A percentile compares a stretch with the other conserved stretches of the same genome.
Evolutionary conservation across 805 yeast genomes (phyloP).

Genomic region (Metschnikowia dekortorum): DNA sequence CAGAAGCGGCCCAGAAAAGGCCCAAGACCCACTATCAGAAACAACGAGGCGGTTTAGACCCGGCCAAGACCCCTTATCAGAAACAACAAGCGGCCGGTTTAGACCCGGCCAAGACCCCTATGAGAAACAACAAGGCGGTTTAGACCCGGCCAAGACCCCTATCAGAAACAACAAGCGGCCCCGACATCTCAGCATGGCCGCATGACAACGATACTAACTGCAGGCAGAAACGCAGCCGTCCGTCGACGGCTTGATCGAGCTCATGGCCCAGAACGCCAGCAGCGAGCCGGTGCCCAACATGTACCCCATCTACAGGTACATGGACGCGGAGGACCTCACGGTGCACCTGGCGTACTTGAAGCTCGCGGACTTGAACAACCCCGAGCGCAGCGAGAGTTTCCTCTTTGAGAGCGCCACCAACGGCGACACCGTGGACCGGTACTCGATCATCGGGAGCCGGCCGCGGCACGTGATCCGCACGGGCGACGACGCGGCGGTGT

Average conservation of each 20-base stretch:
- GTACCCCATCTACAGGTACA: constrained; percentile 74
- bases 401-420: constrained; percentile 84
- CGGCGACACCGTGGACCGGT: constrained; percentile 86
- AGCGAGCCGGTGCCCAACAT: constrained; percentile 49
- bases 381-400: constrained; percentile 61
- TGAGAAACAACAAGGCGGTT: too few relatives aligned
- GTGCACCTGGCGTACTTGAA: constrained; percentile 90
- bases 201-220: constrained; percentile 1
- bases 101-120: too few relatives aligned
- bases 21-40: too few relatives aligned
- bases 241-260: constrained; percentile 23
- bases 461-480: constrained; percentile 83
- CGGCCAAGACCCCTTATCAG: too few relatives aligned
- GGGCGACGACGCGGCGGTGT: constrained; percentile 53
- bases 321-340: constrained; percentile 73
- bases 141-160: too few relatives aligned
- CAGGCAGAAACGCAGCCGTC: constrained; percentile 36
- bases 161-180: too few relatives aligned
- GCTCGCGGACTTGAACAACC: constrained; percentile 59
- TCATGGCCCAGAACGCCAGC: constrained; percentile 18
- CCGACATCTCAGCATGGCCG: too few relatives aligned
- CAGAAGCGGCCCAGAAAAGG: too few relatives aligned
- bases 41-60: too few relatives aligned
- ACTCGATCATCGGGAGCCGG: constrained; percentile 82
- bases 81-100: too few relatives aligned